Evolutionary conservation across 495 filamentous ascomycete genomes (phyloP), one percentile per base, ranked within the genome.

Genomic region (Neurospora cerealis): DNA sequence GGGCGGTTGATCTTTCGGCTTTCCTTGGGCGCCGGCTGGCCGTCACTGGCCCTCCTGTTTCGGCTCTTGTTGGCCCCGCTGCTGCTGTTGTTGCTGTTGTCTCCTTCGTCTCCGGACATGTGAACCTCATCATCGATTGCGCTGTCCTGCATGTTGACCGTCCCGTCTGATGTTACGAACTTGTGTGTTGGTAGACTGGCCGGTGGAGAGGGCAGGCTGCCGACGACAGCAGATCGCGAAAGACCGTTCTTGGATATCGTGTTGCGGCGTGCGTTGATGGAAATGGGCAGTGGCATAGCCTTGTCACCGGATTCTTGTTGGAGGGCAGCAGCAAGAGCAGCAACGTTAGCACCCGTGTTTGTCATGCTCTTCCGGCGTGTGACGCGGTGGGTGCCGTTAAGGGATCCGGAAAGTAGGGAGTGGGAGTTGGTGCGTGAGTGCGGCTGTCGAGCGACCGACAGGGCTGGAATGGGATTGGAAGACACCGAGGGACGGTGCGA

Each of bases 291-390:
- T 41, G 86, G 79, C 48, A 79, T 86, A 69, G 86, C 86, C 75
- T 84, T 83, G 71, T 93, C 82, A 71, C 82, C 87, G 40, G 84
- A 88, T 74, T 88, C 85, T 71, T 92, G 90, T 74, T 93, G 89
- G 72, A 93, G 86, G 9, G 79, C 79, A 4, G 93, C 91, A 39
- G 92, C 92, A 40, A 92, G 90, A 73, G 93, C 93, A 38, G 91
- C 89, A 71, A 83, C 83, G 82, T 93, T 96, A 79, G 89, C 87
- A 38, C 88, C 87, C 37, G 90, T 89, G 40, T 88, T 91, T 71
- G 92, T 93, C 75, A 94, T 94, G 83, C 95, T 97, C 89, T 98
- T 99, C 73, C 96, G 88, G 75, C 96, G 93, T 74, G 93, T 94
- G 74, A 99, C 89, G 71, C 96, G 93, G 81, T 97, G 91, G 80